Evolutionary conservation across 441 rosid species (phyloP), one percentile per base, ranked within the genome.

Genomic region (Rhodomyrtus psidioides): DNA sequence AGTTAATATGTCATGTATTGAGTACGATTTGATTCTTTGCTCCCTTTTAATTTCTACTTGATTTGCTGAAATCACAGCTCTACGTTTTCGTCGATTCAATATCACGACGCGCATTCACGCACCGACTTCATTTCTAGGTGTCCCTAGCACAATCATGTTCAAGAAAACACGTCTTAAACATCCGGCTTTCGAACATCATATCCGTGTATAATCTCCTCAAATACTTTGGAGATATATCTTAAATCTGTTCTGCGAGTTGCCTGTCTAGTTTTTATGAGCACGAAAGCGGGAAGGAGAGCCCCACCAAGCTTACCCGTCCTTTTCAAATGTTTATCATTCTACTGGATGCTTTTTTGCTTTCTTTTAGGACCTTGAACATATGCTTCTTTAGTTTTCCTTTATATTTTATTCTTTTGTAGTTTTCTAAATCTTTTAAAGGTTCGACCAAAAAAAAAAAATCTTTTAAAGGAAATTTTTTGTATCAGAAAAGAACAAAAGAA

Each of bases 41-140:
- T 27, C 27, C 6, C 7, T n/a, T 13, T 1, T n/a, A 14, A 27
- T 59, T 59, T 59, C 34, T 16, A 7, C 9, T 27, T 3, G 39
- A 59, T 3, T 59, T 15, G 1, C 39, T 28, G 7, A 28, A 28
- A 60, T 0, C 39, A 16, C 17, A 3, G 3, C 12, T 9, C 5
- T 1, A 28, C 0, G 3, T 19, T 55, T 28, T 0, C 1, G 0
- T 59, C 21, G 0, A 1, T 27, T 3, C 30, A 27, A 9, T 59
- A 15, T 39, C 70, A 59, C 1, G 70, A 7, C 0, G n/a, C 15
- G 39, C 0, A 27, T 59, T 27, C 34, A 15, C 21, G 9, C 7
- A 6, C 19, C 55, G 19, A 53, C 55, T 53, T 53, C 17, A 5
- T 14, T 15, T 53, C 15, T 19, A 53, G 2, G 54, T 14, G 54